Evolutionary conservation across 805 yeast genomes (phyloP).

Genomic region (Yamadazyma sp.): DNA sequence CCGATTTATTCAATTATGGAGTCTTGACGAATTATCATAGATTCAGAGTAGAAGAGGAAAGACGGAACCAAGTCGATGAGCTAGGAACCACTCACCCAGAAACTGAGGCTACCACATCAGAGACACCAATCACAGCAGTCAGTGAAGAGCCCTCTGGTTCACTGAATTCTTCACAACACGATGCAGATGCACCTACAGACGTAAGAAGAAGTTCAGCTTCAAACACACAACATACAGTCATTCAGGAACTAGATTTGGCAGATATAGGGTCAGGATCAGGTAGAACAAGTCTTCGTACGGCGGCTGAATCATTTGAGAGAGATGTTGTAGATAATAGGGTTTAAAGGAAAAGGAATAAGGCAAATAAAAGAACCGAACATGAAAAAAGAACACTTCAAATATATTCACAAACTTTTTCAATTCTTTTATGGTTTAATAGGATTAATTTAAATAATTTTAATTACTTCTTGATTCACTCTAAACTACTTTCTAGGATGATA

Average conservation of each 20-base stretch:
- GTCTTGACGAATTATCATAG: constrained; percentile 25
- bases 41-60: constrained; percentile 13
- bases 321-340: constrained; percentile 21
- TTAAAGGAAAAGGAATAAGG: constrained; percentile 2
- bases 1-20: constrained; percentile 51
- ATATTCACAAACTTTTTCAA: no score
- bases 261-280: no score
- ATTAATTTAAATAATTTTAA: not conserved
- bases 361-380: no score
- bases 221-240: no score
- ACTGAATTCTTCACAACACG: no score
- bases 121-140: not conserved
- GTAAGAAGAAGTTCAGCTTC: no score
- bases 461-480: no score
- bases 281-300: no score
- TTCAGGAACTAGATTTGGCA: no score
- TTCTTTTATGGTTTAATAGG: not conserved
- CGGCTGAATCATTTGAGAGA: constrained; percentile 7
- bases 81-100: constrained; percentile 1
- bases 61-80: constrained; percentile 3
- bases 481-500: no score
- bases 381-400: not conserved
- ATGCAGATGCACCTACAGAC: no score
- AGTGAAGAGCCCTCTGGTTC: no score
- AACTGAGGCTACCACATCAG: not conserved